Evolutionary conservation across 768 basidiomycete species (phyloP).

Genomic region (Phaffia tasmanica): DNA sequence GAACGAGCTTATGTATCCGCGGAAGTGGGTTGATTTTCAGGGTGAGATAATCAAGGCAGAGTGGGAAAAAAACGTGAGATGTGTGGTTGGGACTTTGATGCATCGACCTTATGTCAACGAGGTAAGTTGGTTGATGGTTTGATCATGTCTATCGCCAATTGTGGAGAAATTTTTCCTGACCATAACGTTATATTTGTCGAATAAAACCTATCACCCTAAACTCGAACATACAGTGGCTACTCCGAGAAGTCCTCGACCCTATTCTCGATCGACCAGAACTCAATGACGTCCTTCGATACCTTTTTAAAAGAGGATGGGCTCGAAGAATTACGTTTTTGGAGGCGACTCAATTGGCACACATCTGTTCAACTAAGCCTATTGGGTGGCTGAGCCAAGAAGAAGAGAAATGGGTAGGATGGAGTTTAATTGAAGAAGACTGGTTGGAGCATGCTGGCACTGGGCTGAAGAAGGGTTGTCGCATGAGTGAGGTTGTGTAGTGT

Average conservation of each 20-base stretch:
- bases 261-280: conserved; percentile 21
- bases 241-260: conserved; percentile 2
- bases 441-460: too few species aligned
- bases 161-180: not conserved
- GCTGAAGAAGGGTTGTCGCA: too few species aligned
- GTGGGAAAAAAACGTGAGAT: conserved; percentile 10
- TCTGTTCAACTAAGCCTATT: too few species aligned
- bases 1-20: conserved; percentile 10
- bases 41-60: conserved; percentile 3
- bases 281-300: conserved; percentile 9
- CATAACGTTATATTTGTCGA: not conserved
- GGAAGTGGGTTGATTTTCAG: conserved; percentile 15
- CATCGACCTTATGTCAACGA: conserved; percentile 12
- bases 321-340: too few species aligned
- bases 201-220: too few species aligned
- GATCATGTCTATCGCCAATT: not conserved
- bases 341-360: too few species aligned
- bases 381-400: too few species aligned
- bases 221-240: not conserved
- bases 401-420: too few species aligned
- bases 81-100: conserved; percentile 14
- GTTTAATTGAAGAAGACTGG: too few species aligned
- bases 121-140: conserved; percentile 2
- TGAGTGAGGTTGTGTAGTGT: too few species aligned
- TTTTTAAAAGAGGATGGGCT: not conserved